These are phyloP conservation scores for Triticum dicoccoides DNA, from an alignment of 176 grass and related monocot genomes.

Conservation along the genomic window DNA sequence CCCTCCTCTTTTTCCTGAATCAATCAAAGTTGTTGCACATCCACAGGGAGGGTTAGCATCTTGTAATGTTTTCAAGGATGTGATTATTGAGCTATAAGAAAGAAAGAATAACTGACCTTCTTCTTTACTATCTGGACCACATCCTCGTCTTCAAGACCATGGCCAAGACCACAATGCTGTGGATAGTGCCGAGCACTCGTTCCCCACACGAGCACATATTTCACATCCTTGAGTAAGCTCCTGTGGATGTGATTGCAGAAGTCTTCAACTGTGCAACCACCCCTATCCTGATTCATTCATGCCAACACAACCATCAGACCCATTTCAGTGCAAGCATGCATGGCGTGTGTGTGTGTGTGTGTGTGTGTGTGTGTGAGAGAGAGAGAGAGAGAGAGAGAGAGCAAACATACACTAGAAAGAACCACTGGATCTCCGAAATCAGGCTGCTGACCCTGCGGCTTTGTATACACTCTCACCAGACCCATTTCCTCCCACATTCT, in stretches of 20 bases:
- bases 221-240: conserved; percentile 88
- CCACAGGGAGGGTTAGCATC: conserved; percentile 20
- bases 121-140: conserved; percentile 99
- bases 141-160: conserved; percentile 85
- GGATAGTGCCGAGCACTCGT: conserved; percentile 77
- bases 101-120: conserved; percentile 52
- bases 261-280: conserved; percentile 92
- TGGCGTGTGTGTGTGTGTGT: not conserved
- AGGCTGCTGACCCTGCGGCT: conserved; percentile 95
- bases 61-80: not conserved
- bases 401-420: conserved; percentile 71
- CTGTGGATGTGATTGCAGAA: conserved; percentile 98
- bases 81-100: not conserved
- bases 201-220: conserved; percentile 98
- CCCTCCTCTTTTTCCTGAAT: conserved; percentile 78
- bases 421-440: conserved; percentile 95
- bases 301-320: not conserved
- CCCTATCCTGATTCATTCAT: conserved; percentile 70
- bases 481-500: conserved; percentile 99
- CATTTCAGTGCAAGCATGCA: too few species aligned
- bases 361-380: not conserved
- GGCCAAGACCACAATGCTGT: conserved; percentile 79
- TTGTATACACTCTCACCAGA: conserved; percentile 94
- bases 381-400: not conserved
- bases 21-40: not conserved